Evolutionary conservation across 108 stramenopile species (phyloP).

Genomic region (Nitzschia palea): DNA sequence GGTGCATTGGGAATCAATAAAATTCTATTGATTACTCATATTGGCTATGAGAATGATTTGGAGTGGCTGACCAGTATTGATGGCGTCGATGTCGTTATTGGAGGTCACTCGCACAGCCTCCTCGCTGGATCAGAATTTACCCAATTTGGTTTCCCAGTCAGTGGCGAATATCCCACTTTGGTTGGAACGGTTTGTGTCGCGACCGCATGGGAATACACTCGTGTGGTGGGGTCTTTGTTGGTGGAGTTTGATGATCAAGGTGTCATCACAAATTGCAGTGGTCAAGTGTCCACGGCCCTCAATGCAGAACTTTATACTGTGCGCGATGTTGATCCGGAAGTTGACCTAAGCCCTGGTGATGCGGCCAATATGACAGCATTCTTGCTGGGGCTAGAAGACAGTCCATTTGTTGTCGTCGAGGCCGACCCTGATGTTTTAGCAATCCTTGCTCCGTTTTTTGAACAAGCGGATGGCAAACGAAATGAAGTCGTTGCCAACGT

Average conservation of each 20-base stretch:
- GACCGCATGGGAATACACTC: constrained; percentile 49
- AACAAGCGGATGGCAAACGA: neutral
- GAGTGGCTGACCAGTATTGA: constrained; percentile 30
- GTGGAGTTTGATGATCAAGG: constrained; percentile 47
- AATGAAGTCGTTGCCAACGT: neutral
- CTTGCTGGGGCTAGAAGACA: constrained; percentile 12
- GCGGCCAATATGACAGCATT: constrained; percentile 14
- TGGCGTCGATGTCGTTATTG: constrained; percentile 61
- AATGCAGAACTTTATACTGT: constrained; percentile 21
- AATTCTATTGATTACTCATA: constrained; percentile 49
- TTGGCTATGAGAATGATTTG: constrained; percentile 45
- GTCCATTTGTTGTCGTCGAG: constrained; percentile 4
- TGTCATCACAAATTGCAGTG: constrained; percentile 37
- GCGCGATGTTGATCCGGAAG: neutral
- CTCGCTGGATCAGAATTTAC: constrained; percentile 21
- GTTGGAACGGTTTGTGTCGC: constrained; percentile 43
- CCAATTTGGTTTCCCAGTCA: constrained; percentile 1
- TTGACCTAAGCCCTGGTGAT: constrained; percentile 14
- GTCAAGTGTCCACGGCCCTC: constrained; percentile 18
- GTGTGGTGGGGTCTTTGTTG: constrained; percentile 31
- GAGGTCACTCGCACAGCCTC: constrained; percentile 51
- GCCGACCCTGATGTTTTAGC: neutral
- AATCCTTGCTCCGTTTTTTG: neutral
- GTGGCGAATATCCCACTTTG: constrained; percentile 36
- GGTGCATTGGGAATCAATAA: constrained; percentile 44